These are phyloP conservation scores for Cucurbita argyrosperma DNA, from an alignment of 306 rosid genomes.

Conservation along the genomic window DNA sequence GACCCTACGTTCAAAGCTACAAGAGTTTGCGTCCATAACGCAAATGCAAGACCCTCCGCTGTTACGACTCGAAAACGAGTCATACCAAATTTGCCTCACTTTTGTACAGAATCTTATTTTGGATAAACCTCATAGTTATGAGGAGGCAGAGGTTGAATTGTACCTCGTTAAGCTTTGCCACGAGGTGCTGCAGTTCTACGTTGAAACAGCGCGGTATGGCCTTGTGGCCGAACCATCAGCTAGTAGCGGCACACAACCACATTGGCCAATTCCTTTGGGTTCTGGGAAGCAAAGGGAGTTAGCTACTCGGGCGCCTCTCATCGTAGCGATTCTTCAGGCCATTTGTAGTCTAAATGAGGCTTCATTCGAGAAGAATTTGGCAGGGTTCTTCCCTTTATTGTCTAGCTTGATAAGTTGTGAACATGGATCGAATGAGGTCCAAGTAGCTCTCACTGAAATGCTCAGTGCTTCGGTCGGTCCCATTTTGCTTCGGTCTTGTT, in stretches of 20 bases:
- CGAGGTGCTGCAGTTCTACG: constrained; percentile 63
- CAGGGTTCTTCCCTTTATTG: constrained; percentile 66
- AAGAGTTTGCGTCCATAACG: constrained; percentile 72
- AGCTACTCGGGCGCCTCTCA: constrained; percentile 80
- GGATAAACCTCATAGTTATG: constrained; percentile 52
- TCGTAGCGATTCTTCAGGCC: constrained; percentile 86
- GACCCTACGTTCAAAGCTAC: constrained; percentile 65
- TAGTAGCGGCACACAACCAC: constrained; percentile 24
- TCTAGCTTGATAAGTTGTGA: constrained; percentile 78
- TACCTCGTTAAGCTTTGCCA: constrained; percentile 52
- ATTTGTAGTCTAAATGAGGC: constrained; percentile 55
- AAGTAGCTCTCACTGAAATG: constrained; percentile 80
- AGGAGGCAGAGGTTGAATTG: constrained; percentile 58
- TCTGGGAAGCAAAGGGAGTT: constrained; percentile 78
- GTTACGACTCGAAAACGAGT: constrained; percentile 83
- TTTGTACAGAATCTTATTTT: constrained; percentile 63
- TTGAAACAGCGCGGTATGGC: constrained; percentile 45
- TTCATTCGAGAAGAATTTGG: constrained; percentile 63
- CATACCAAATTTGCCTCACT: constrained; percentile 86
- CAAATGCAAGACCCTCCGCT: constrained; percentile 99
- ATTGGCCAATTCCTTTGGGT: constrained; percentile 73
- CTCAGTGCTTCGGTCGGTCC: constrained; percentile 80
- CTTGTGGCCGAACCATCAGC: constrained; percentile 35
- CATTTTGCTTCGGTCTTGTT: constrained; percentile 59
- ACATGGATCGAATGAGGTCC: constrained; percentile 88